These are phyloP conservation scores for Amphichorda felina DNA, from an alignment of 2,329 filamentous ascomycete genomes.

Conservation along the genomic window DNA sequence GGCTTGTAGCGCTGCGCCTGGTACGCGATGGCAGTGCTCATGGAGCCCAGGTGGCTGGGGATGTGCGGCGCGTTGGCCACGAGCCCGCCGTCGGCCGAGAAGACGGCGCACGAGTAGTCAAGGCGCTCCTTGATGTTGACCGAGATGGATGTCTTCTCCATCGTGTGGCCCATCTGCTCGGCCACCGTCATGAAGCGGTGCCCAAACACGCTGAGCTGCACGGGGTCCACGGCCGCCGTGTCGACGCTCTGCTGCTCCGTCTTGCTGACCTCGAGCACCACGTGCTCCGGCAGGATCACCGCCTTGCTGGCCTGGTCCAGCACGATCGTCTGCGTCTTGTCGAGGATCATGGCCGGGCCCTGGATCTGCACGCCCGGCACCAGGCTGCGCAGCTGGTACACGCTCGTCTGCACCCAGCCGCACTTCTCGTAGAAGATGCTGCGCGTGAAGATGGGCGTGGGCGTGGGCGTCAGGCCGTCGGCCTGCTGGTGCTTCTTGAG, in stretches of 20 bases:
- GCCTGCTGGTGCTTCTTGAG: constrained; percentile 7
- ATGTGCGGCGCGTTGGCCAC: constrained; percentile 67
- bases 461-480: not conserved
- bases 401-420: constrained; percentile 12
- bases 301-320: constrained; percentile 35
- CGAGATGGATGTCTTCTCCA: constrained; percentile 66
- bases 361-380: constrained; percentile 8
- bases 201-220: constrained; percentile 62
- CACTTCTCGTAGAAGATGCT: constrained; percentile 13
- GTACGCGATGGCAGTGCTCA: constrained; percentile 63
- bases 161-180: constrained; percentile 66
- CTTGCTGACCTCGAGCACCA: constrained; percentile 19
- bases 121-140: constrained; percentile 71
- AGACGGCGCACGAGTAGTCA: constrained; percentile 69
- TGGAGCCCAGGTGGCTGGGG: constrained; percentile 65
- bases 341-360: constrained; percentile 61
- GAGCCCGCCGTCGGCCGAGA: constrained; percentile 59
- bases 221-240: constrained; percentile 48
- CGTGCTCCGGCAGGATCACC: constrained; percentile 17
- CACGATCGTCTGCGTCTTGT: constrained; percentile 64
- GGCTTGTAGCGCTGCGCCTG: constrained; percentile 54
- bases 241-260: constrained; percentile 7
- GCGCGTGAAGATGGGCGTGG: constrained; percentile 8
- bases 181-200: constrained; percentile 76
- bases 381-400: constrained; percentile 12